Base-by-base conservation (phyloP, 2,329 filamentous ascomycete species). In the Cyphellophora europaea region DNA sequence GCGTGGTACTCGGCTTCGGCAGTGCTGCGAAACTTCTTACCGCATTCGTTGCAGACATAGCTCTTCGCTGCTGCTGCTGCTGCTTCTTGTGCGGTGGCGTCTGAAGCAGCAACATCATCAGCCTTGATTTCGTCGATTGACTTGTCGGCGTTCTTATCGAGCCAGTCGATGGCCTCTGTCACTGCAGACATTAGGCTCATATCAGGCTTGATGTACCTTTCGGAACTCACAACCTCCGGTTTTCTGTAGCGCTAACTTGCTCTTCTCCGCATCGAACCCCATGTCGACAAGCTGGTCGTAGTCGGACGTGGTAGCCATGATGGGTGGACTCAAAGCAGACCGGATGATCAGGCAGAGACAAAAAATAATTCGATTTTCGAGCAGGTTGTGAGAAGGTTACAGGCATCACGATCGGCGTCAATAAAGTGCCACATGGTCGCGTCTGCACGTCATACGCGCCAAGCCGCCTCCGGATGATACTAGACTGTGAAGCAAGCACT, bases 41-140 rank as follows among this genome's bases (percentile, higher is more conserved):
- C 82, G 55, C 91, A 98, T 37, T 95, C 89, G 46, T 94, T 91
- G 71, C 91, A 98, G 33, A 93, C 72, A 36, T 96, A 75, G 32
- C 86, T 93, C 52, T 77, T 74, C 37, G 87, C 83, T 37, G 74
- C 67, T 51, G 80, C 76, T 40, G 81, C 84, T 15, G 21, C 27
- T 2, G 74, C 74, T 49, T 82, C 69, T 3, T 88, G 66, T n/a
- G 75, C 71, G 4, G 77, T 72, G 8, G 75, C 72, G 49, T 81
- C 67, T 19, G 71, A 67, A 30, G 65, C 62, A 2, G 67, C 69
- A 6, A 74, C 68, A 17, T 67, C 69, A 5, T 59, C 57, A 3
- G 65, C 65, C 44, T 83, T 72, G 42, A 96, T 79, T 38, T 93
- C 80, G 23, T 95, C 87, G 27, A 94, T 56, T 2, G 83, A 71